These are phyloP conservation scores for Thelonectria olida DNA, from an alignment of 2,329 filamentous ascomycete genomes.

Conservation along the genomic window DNA sequence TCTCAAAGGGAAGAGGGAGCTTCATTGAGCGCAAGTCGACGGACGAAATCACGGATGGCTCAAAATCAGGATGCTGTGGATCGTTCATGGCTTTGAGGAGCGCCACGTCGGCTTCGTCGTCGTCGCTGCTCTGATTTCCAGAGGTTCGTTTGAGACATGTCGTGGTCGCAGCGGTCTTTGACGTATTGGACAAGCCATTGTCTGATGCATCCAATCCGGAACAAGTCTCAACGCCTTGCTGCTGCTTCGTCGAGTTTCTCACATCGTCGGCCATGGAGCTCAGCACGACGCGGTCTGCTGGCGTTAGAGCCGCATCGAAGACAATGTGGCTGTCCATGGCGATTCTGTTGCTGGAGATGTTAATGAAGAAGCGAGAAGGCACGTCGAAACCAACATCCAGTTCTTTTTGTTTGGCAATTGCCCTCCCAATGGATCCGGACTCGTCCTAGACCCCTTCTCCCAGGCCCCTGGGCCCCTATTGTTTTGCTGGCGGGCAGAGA, in stretches of 20 bases:
- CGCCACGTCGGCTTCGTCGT: slow-evolving; percentile 7
- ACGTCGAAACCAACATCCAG: background rate
- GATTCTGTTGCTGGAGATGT: background rate
- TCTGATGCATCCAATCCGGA: slow-evolving; percentile 19
- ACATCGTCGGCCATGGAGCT: slow-evolving; percentile 52
- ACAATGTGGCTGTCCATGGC: slow-evolving; percentile 42
- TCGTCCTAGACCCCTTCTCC: background rate
- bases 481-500: slow-evolving; percentile 17
- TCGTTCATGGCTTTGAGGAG: slow-evolving; percentile 53
- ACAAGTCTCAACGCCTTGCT: background rate
- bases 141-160: slow-evolving; percentile 9
- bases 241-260: slow-evolving; percentile 13
- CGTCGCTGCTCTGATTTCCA: background rate
- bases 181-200: background rate
- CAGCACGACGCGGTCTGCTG: slow-evolving; percentile 52
- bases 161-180: slow-evolving; percentile 6
- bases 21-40: slow-evolving; percentile 51
- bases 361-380: background rate
- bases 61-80: slow-evolving; percentile 51
- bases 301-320: slow-evolving; percentile 52
- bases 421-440: background rate
- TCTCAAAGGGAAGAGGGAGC: slow-evolving; percentile 52
- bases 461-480: no score
- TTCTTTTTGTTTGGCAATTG: background rate
- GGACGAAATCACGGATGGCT: slow-evolving; percentile 56